phyloP scores from a whole-genome alignment of 106 monocot species.

The Hemerocallis citrina region DNA sequence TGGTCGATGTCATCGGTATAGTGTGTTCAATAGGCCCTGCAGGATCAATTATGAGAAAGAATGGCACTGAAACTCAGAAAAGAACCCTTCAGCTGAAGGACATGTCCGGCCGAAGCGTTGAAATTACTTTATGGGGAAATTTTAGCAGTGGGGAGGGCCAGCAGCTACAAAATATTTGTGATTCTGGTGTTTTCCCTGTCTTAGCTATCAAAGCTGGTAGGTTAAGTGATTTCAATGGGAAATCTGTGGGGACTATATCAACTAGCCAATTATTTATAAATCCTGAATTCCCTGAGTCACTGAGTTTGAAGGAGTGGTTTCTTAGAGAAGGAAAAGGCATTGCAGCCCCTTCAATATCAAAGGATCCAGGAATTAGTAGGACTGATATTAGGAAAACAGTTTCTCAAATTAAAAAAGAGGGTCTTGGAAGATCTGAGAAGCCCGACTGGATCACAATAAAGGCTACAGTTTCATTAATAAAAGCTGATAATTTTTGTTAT shows the following conservation, averaged over 20 bases:
- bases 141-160: constrained; percentile 65
- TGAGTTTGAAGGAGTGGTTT: constrained; percentile 56
- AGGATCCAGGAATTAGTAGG: constrained; percentile 35
- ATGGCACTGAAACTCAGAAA: constrained; percentile 69
- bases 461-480: constrained; percentile 61
- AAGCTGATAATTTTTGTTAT: constrained; percentile 72
- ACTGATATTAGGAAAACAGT: constrained; percentile 57
- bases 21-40: constrained; percentile 57
- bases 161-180: constrained; percentile 55
- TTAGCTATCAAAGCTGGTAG: constrained; percentile 67
- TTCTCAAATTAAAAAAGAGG: constrained; percentile 82
- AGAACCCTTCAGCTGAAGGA: constrained; percentile 72
- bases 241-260: constrained; percentile 49
- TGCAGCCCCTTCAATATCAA: constrained; percentile 53
- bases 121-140: constrained; percentile 79
- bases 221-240: constrained; percentile 80
- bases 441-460: constrained; percentile 81
- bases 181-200: constrained; percentile 66
- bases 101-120: constrained; percentile 76
- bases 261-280: constrained; percentile 68
- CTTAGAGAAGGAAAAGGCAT: constrained; percentile 52
- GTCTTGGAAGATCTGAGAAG: constrained; percentile 67
- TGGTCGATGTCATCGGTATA: constrained; percentile 68
- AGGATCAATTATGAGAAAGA: constrained; percentile 54
- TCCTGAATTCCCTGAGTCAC: constrained; percentile 71